Percentiles rank a stretch among this genome's conserved stretches.
Evolutionary conservation across 148 eudicot species (phyloP).

Genomic region (Diospyros lotus): DNA sequence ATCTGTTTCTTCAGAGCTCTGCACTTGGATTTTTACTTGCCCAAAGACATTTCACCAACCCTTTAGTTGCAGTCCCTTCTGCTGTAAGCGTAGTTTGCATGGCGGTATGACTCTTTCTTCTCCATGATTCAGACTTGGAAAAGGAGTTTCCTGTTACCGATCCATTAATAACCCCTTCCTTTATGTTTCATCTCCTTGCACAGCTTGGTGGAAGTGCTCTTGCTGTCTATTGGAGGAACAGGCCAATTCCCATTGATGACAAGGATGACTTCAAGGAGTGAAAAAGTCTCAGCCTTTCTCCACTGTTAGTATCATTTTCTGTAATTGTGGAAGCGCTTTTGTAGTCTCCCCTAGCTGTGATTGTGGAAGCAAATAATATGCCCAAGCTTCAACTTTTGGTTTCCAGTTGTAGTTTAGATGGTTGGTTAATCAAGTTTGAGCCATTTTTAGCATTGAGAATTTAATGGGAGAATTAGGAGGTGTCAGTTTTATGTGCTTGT

Average conservation of each 20-base stretch:
- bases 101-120: conserved; percentile 60
- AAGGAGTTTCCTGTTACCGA: no score
- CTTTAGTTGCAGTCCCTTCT: conserved; percentile 96
- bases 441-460: neutral
- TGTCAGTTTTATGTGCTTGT: no score
- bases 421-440: neutral
- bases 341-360: neutral
- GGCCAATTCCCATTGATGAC: conserved; percentile 75
- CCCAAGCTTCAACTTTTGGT: neutral
- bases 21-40: conserved; percentile 97
- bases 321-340: neutral
- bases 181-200: conserved; percentile 16
- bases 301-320: neutral
- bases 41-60: conserved; percentile 96
- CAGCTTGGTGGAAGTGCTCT: conserved; percentile 98
- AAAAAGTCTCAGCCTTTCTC: neutral
- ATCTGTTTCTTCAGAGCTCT: conserved; percentile 60
- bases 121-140: neutral
- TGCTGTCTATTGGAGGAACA: conserved; percentile 95
- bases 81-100: conserved; percentile 98
- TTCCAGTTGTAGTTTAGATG: neutral
- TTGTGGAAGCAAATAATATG: neutral
- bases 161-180: neutral
- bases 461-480: no score
- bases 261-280: conserved; percentile 95